Percentiles rank a stretch among this genome's conserved stretches.
These are phyloP conservation scores for Aspergillus oerlinghausenensis DNA, from an alignment of 2,329 filamentous ascomycete species.

Conservation along the genomic window DNA sequence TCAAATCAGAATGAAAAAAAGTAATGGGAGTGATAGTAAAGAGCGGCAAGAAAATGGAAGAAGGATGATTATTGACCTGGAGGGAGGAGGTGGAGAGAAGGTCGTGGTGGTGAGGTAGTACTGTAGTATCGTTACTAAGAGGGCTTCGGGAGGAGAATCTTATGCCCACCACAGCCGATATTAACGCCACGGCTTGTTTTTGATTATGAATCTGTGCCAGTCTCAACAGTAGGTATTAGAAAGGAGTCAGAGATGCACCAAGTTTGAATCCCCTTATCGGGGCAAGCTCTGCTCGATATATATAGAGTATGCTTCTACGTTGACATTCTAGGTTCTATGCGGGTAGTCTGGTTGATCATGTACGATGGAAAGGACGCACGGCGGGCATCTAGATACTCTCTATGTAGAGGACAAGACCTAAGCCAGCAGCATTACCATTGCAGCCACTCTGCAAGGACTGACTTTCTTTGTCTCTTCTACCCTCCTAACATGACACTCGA, in stretches of 20 bases:
- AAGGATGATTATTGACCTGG: neutral
- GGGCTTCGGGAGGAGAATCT: neutral
- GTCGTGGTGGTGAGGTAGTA: neutral
- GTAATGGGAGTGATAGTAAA: conserved; percentile 1
- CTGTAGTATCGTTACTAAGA: neutral
- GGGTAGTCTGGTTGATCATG: neutral
- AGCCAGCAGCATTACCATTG: neutral
- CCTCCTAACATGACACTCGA: neutral
- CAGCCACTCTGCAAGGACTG: neutral
- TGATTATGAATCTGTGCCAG: neutral
- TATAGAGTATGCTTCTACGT: neutral
- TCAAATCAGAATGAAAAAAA: conserved; percentile 1
- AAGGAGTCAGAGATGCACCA: neutral
- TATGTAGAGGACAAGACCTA: neutral
- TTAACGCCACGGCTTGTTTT: neutral
- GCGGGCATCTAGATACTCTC: neutral
- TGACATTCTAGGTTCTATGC: neutral
- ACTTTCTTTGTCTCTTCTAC: neutral
- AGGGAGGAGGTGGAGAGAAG: neutral
- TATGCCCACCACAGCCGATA: neutral
- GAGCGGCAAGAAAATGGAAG: conserved; percentile 1
- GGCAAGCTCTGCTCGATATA: neutral
- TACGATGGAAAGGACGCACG: neutral
- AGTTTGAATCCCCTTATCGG: neutral
- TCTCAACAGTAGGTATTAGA: neutral